Conservation (phyloP, 257 asterid species). For the Petunia axillaris region DNA sequence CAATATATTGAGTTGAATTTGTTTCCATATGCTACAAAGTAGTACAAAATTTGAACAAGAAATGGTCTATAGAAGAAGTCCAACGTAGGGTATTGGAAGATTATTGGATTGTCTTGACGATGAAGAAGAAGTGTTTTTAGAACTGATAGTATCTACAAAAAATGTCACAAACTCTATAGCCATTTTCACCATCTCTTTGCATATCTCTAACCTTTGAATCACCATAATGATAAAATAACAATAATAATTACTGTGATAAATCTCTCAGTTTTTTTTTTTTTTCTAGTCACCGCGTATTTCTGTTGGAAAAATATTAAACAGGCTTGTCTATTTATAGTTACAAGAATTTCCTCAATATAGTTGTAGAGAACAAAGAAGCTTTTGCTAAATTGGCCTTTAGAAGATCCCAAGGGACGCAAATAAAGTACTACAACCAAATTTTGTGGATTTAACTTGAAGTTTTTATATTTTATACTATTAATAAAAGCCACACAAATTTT, state of each 20-base stretch:
- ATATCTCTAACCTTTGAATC: background rate
- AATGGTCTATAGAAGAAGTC: background rate
- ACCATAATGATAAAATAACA: background rate
- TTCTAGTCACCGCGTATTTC: background rate
- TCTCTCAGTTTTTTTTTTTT: background rate
- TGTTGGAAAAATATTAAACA: background rate
- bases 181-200: conserved; percentile 8
- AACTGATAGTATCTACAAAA: background rate
- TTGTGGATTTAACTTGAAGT: no score
- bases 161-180: background rate
- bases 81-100: conserved; percentile 19
- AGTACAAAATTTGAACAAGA: background rate
- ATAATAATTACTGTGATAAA: background rate
- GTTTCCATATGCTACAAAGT: no score
- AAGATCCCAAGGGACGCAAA: background rate
- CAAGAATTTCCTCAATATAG: background rate
- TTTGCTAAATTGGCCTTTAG: background rate
- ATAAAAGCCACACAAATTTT: background rate
- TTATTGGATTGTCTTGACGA: background rate
- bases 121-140: background rate
- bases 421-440: background rate
- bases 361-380: background rate
- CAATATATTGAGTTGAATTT: background rate
- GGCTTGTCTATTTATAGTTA: background rate
- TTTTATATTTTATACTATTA: background rate